phyloP scores from a whole-genome alignment of 768 basidiomycete genomes.

The Collybia sordida region DNA sequence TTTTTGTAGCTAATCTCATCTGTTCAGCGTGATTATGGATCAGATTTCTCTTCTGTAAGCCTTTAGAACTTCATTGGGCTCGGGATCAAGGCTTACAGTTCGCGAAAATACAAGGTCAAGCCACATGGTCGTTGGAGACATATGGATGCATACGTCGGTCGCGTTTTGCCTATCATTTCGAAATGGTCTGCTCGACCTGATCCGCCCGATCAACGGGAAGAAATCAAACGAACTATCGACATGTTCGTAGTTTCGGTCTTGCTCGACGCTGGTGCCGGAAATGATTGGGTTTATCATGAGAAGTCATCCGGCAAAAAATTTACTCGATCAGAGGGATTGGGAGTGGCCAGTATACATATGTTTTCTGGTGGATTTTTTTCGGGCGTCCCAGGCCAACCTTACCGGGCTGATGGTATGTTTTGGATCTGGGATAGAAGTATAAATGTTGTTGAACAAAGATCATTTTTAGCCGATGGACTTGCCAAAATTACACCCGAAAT shows the following conservation, averaged over 20 bases:
- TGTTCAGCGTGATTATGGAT: conserved; percentile 75
- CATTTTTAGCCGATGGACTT: conserved; percentile 64
- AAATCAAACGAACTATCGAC: conserved; percentile 77
- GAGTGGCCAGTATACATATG: conserved; percentile 90
- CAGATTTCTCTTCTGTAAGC: conserved; percentile 61
- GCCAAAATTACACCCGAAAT: conserved; percentile 57
- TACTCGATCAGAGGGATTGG: conserved; percentile 78
- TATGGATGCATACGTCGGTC: conserved; percentile 66
- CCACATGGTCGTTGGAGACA: conserved; percentile 92
- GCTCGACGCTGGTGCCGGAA: conserved; percentile 93
- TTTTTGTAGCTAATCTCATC: conserved; percentile 6
- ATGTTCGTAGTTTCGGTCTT: conserved; percentile 90
- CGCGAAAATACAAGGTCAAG: conserved; percentile 53
- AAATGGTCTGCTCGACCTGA: conserved; percentile 49
- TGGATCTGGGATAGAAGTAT: background rate
- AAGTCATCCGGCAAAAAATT: conserved; percentile 50
- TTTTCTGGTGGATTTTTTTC: conserved; percentile 85
- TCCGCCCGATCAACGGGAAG: conserved; percentile 53
- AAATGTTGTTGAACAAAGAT: background rate
- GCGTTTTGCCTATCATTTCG: conserved; percentile 59
- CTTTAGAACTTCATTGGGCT: background rate
- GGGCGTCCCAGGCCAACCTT: conserved; percentile 54
- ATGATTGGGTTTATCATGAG: conserved; percentile 76
- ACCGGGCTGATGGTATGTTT: conserved; percentile 76
- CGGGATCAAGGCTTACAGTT: background rate